Evolutionary conservation across 305 asterid species (phyloP).

Genomic region (Galium porrigens): DNA sequence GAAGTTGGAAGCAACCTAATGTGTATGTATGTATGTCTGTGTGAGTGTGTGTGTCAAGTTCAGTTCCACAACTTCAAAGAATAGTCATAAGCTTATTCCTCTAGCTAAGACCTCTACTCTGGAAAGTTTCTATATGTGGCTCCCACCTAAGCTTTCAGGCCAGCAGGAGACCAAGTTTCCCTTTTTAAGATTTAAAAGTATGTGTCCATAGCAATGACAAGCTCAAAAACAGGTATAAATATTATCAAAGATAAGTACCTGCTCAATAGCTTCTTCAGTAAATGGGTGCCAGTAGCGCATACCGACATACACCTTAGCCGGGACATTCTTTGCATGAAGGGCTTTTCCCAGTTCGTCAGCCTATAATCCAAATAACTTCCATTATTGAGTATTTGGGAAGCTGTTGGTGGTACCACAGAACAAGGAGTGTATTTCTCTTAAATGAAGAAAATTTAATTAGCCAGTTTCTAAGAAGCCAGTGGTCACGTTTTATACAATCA

Average conservation of each 20-base stretch:
- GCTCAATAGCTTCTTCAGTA: slow-evolving; percentile 94
- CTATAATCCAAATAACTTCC: slow-evolving; percentile 27
- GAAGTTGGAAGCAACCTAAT: not conserved
- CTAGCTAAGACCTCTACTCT: not conserved
- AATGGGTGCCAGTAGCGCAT: slow-evolving; percentile 99
- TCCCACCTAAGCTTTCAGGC: not conserved
- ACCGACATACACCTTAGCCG: slow-evolving; percentile 89
- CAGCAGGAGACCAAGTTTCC: not conserved
- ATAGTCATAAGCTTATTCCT: not conserved
- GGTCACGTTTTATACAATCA: not conserved
- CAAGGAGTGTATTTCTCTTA: not conserved
- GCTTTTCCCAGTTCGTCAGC: slow-evolving; percentile 83
- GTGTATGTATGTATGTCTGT: too few relatives aligned
- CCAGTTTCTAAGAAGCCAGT: not conserved
- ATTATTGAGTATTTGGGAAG: slow-evolving; percentile 4
- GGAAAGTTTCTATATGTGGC: not conserved
- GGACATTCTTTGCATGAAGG: slow-evolving; percentile 53
- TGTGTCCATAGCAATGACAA: slow-evolving; percentile 3
- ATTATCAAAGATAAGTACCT: slow-evolving; percentile 27
- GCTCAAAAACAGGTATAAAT: not conserved
- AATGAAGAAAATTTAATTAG: slow-evolving; percentile 1
- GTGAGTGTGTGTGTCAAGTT: not conserved
- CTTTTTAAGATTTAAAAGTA: not conserved
- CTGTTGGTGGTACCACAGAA: not conserved
- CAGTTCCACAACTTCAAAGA: not conserved